Conservation (phyloP, 441 rosid genomes). For the Adansonia rubrostipa region DNA sequence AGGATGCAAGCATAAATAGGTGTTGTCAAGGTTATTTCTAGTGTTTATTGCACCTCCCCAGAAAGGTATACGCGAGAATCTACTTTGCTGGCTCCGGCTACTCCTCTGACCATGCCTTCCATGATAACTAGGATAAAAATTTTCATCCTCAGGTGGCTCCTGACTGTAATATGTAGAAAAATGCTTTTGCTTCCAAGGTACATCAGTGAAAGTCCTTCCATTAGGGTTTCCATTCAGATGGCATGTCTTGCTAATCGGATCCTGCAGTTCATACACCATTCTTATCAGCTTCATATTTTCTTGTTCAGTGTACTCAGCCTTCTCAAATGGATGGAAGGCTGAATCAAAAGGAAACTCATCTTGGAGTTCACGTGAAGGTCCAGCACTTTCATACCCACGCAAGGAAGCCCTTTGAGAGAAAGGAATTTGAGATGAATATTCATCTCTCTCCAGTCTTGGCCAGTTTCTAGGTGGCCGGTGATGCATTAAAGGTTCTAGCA, state of each 20-base stretch:
- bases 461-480: slow-evolving; percentile 44
- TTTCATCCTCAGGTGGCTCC: slow-evolving; percentile 33
- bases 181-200: slow-evolving; percentile 35
- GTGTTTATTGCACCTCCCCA: slow-evolving; percentile 49
- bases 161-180: slow-evolving; percentile 29
- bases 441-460: slow-evolving; percentile 45
- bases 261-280: slow-evolving; percentile 67
- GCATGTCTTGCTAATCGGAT: slow-evolving; percentile 53
- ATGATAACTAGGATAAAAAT: slow-evolving; percentile 32
- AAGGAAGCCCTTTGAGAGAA: slow-evolving; percentile 43
- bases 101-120: slow-evolving; percentile 37
- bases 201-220: slow-evolving; percentile 40
- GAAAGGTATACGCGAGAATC: slow-evolving; percentile 44
- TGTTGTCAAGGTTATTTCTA: slow-evolving; percentile 42
- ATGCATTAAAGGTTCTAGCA: slow-evolving; percentile 43
- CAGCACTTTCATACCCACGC: slow-evolving; percentile 47
- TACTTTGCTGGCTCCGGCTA: slow-evolving; percentile 42
- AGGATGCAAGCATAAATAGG: slow-evolving; percentile 44
- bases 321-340: slow-evolving; percentile 45
- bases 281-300: slow-evolving; percentile 63
- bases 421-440: slow-evolving; percentile 42
- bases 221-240: slow-evolving; percentile 30
- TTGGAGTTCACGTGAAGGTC: slow-evolving; percentile 48
- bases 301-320: slow-evolving; percentile 45
- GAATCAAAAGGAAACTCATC: slow-evolving; percentile 43